Conservation (phyloP, 106 monocot species). For the Platanthera guangdongensis region DNA sequence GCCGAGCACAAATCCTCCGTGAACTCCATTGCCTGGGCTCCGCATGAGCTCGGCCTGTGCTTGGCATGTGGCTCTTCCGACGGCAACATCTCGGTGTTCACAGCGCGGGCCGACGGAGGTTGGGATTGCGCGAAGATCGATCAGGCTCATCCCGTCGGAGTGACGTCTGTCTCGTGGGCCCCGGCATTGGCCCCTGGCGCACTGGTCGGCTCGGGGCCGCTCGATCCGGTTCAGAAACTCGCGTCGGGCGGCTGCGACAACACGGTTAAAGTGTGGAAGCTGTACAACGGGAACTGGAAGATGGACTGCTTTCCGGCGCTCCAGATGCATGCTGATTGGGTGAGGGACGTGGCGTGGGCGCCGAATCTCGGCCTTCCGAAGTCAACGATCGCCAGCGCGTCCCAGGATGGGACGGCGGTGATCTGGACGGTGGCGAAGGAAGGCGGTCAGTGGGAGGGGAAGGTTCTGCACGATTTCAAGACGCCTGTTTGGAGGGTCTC, state of each 20-base stretch:
- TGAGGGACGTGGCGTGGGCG: constrained; percentile 29
- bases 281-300: constrained; percentile 21
- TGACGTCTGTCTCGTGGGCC: constrained; percentile 26
- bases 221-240: constrained; percentile 18
- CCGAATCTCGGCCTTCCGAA: constrained; percentile 27
- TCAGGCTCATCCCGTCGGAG: constrained; percentile 28
- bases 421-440: constrained; percentile 23
- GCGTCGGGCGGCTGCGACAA: constrained; percentile 27
- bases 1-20: constrained; percentile 26
- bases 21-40: constrained; percentile 25
- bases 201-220: constrained; percentile 14
- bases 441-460: constrained; percentile 19
- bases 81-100: constrained; percentile 25
- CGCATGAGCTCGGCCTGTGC: constrained; percentile 23
- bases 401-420: constrained; percentile 25
- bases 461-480: constrained; percentile 18
- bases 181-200: constrained; percentile 20
- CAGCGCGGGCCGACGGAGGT: constrained; percentile 14
- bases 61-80: constrained; percentile 24
- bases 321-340: constrained; percentile 26
- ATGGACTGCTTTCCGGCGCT: constrained; percentile 31
- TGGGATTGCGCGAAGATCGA: constrained; percentile 24
- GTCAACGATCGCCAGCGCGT: constrained; percentile 26
- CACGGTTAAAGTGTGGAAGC: constrained; percentile 27
- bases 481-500: constrained; percentile 19